Evolutionary conservation across 2,329 filamentous ascomycete species (phyloP).

Genomic region (Sclerotinia nivalis): DNA sequence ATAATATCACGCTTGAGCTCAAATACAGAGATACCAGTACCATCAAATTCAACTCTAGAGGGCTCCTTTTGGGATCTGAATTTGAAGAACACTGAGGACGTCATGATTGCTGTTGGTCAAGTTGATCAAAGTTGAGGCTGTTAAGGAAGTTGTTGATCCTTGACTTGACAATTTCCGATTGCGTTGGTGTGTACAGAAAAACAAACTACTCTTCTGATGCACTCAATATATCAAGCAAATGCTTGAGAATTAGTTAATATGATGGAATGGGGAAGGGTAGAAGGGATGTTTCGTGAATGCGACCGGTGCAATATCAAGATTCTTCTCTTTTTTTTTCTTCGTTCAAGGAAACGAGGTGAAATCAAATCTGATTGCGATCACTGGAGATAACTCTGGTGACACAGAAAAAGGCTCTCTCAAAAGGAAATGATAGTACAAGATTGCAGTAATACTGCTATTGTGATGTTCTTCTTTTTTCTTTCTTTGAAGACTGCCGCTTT

Average conservation of each 20-base stretch:
- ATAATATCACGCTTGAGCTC: conserved; percentile 99
- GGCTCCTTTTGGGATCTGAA: conserved; percentile 99
- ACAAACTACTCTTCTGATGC: conserved; percentile 31
- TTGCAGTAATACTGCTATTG: conserved; percentile 39
- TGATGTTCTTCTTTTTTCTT: conserved; percentile 31
- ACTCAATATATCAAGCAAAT: conserved; percentile 32
- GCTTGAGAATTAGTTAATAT: conserved; percentile 35
- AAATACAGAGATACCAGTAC: conserved; percentile 96
- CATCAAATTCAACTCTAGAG: conserved; percentile 92
- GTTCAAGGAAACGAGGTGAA: conserved; percentile 42
- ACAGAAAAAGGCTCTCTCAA: conserved; percentile 37
- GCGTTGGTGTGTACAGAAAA: conserved; percentile 26
- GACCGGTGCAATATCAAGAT: conserved; percentile 41
- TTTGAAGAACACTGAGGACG: conserved; percentile 95
- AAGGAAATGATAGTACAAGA: conserved; percentile 43
- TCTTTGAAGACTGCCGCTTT: conserved; percentile 31
- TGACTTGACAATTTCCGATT: conserved; percentile 21
- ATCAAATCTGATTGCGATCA: conserved; percentile 44
- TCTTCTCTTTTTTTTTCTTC: conserved; percentile 42
- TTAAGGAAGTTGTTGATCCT: conserved; percentile 24
- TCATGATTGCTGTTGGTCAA: conserved; percentile 36
- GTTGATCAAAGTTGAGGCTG: conserved; percentile 26
- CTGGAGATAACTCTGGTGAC: conserved; percentile 40
- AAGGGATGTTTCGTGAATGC: conserved; percentile 36
- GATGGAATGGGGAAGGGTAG: conserved; percentile 32